A percentile compares a stretch with the other conserved stretches of the same genome.
These are phyloP conservation scores for Pistacia atlantica DNA, from an alignment of 345 rosid genomes.

Conservation along the genomic window DNA sequence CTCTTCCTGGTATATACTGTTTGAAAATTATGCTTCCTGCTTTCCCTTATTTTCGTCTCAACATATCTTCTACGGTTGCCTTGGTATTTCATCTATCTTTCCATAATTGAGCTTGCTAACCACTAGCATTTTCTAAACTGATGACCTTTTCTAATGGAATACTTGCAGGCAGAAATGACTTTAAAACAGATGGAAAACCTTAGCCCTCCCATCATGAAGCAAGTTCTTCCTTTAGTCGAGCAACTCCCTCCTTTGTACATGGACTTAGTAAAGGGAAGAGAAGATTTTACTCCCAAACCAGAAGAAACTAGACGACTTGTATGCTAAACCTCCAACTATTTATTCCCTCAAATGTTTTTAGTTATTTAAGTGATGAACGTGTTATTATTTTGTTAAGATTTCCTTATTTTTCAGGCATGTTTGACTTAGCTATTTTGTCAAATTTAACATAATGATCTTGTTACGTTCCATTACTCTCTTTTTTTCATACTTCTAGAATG, in stretches of 20 bases:
- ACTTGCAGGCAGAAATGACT: conserved; percentile 91
- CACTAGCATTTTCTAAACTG: neutral
- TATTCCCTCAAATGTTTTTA: neutral
- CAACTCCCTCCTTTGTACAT: conserved; percentile 95
- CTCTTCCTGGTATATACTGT: neutral
- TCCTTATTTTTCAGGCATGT: neutral
- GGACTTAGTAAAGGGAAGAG: conserved; percentile 94
- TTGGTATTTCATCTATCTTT: neutral
- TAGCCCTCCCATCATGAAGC: conserved; percentile 95
- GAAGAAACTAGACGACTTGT: conserved; percentile 96
- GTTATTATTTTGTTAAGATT: neutral
- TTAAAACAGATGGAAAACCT: conserved; percentile 85
- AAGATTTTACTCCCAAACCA: conserved; percentile 92
- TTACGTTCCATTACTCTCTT: neutral
- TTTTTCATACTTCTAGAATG: neutral
- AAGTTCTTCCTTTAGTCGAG: conserved; percentile 90
- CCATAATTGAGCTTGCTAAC: conserved; percentile 1
- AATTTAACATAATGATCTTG: conserved; percentile 10
- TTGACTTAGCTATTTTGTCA: conserved; percentile 6
- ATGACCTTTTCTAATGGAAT: conserved; percentile 11
- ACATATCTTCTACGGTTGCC: neutral
- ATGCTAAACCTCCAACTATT: conserved; percentile 37
- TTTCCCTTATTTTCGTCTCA: neutral
- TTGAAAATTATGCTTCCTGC: neutral
- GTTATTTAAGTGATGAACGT: neutral